phyloP scores from a whole-genome alignment of 2,329 filamentous ascomycete genomes.

The Pyrenophora teres region DNA sequence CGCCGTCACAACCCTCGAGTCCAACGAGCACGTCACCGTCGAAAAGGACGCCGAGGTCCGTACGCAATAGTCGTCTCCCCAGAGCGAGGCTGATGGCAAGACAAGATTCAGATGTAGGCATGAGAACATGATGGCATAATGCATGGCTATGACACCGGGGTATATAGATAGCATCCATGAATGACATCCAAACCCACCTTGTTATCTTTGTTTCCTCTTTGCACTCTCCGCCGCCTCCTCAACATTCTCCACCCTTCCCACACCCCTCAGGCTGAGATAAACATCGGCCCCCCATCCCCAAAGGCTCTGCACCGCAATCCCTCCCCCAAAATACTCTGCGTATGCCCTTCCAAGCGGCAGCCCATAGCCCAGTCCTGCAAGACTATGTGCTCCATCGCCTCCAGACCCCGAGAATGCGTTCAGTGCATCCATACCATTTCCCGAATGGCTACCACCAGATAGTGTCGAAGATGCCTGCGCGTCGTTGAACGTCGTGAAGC shows the following conservation, averaged over 20 bases:
- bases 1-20: slow-evolving; percentile 67
- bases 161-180: slow-evolving; percentile 15
- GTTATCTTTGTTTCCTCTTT: background rate
- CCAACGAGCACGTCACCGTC: slow-evolving; percentile 75
- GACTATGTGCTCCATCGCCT: slow-evolving; percentile 72
- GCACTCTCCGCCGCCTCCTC: slow-evolving; percentile 5
- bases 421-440: slow-evolving; percentile 65
- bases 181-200: background rate
- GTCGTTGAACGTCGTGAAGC: slow-evolving; percentile 91
- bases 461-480: slow-evolving; percentile 56
- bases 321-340: slow-evolving; percentile 96
- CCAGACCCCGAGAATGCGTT: slow-evolving; percentile 75
- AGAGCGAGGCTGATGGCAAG: slow-evolving; percentile 5
- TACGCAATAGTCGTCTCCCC: slow-evolving; percentile 65
- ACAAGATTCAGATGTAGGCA: slow-evolving; percentile 11
- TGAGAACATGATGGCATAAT: background rate
- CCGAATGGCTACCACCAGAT: slow-evolving; percentile 43
- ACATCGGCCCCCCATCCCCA: slow-evolving; percentile 87
- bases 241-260: slow-evolving; percentile 53
- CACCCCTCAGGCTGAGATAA: slow-evolving; percentile 65
- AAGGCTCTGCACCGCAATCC: slow-evolving; percentile 91
- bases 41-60: slow-evolving; percentile 73
- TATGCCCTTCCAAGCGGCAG: slow-evolving; percentile 89
- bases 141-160: slow-evolving; percentile 1
- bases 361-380: slow-evolving; percentile 92